Conservation (phyloP, 768 basidiomycete genomes). For the Rhodotorula toruloides region DNA sequence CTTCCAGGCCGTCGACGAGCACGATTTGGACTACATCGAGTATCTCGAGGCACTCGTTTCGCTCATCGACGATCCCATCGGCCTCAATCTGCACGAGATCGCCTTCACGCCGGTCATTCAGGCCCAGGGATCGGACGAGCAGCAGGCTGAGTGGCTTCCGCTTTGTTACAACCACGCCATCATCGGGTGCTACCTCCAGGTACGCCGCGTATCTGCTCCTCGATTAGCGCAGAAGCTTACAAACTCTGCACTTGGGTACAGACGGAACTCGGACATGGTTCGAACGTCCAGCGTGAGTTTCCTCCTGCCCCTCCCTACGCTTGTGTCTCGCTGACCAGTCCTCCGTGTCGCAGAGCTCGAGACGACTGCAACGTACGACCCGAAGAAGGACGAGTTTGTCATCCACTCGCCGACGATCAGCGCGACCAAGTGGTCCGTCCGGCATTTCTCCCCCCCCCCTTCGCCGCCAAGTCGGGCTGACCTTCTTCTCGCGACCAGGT, state of each 20-base stretch:
- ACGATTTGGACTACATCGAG: constrained; percentile 41
- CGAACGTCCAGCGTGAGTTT: constrained; percentile 29
- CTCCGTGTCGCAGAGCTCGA: constrained; percentile 46
- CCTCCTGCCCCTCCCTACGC: not conserved
- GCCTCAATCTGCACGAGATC: constrained; percentile 51
- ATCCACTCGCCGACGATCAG: constrained; percentile 50
- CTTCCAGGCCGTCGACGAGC: constrained; percentile 56
- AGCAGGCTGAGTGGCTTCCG: constrained; percentile 50
- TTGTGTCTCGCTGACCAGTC: not conserved
- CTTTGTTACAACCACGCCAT: constrained; percentile 58
- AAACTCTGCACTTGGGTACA: constrained; percentile 43
- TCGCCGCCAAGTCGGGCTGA: not conserved
- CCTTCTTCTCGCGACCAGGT: not conserved
- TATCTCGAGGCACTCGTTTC: constrained; percentile 50
- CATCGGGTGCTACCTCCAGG: constrained; percentile 48
- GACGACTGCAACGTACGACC: constrained; percentile 51
- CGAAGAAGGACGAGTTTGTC: constrained; percentile 47
- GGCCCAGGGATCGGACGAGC: constrained; percentile 57
- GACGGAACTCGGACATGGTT: constrained; percentile 56
- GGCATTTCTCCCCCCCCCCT: not conserved
- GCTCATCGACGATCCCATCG: constrained; percentile 55
- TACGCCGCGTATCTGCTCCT: not conserved
- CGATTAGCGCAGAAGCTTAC: too few species aligned
- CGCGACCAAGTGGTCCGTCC: constrained; percentile 49
- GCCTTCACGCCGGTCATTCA: constrained; percentile 65